phyloP scores from a whole-genome alignment of 2,329 filamentous ascomycete genomes.

The Shiraia sp. region DNA sequence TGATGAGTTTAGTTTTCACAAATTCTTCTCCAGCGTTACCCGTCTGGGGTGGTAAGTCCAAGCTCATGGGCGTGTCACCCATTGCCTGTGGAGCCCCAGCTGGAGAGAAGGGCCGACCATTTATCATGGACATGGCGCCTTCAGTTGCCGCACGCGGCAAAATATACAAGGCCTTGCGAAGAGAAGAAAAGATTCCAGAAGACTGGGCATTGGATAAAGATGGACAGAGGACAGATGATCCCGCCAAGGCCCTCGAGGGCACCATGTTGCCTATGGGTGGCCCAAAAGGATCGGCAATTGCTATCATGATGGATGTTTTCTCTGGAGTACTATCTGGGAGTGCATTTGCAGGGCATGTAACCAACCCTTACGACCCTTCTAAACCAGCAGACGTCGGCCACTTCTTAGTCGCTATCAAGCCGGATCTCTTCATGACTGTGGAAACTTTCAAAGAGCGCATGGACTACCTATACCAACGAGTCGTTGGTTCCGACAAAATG shows the following conservation, averaged over 20 bases:
- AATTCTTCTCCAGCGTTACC: slow-evolving; percentile 71
- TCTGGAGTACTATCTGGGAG: slow-evolving; percentile 77
- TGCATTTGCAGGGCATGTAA: slow-evolving; percentile 78
- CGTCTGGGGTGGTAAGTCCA: slow-evolving; percentile 68
- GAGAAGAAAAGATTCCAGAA: slow-evolving; percentile 69
- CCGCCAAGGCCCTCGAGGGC: slow-evolving; percentile 65
- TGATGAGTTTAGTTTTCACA: slow-evolving; percentile 65
- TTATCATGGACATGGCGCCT: slow-evolving; percentile 77
- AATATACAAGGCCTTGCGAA: slow-evolving; percentile 69
- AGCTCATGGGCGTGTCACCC: slow-evolving; percentile 74
- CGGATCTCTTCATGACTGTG: slow-evolving; percentile 72
- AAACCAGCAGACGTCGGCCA: slow-evolving; percentile 73
- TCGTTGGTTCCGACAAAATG: slow-evolving; percentile 57
- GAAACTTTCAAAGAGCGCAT: slow-evolving; percentile 70
- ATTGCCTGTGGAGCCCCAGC: slow-evolving; percentile 77
- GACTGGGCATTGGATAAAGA: slow-evolving; percentile 78
- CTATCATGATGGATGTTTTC: slow-evolving; percentile 90
- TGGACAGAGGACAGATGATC: slow-evolving; percentile 71
- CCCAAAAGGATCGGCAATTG: slow-evolving; percentile 75
- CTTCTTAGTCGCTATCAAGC: slow-evolving; percentile 67
- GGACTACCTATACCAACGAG: slow-evolving; percentile 61
- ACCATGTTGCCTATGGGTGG: slow-evolving; percentile 88
- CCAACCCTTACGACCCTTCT: slow-evolving; percentile 73
- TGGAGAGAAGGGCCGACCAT: slow-evolving; percentile 58
- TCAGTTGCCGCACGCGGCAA: slow-evolving; percentile 72